These are phyloP conservation scores for Mediolabrus comicus DNA, from an alignment of 108 stramenopile genomes.

Conservation along the genomic window DNA sequence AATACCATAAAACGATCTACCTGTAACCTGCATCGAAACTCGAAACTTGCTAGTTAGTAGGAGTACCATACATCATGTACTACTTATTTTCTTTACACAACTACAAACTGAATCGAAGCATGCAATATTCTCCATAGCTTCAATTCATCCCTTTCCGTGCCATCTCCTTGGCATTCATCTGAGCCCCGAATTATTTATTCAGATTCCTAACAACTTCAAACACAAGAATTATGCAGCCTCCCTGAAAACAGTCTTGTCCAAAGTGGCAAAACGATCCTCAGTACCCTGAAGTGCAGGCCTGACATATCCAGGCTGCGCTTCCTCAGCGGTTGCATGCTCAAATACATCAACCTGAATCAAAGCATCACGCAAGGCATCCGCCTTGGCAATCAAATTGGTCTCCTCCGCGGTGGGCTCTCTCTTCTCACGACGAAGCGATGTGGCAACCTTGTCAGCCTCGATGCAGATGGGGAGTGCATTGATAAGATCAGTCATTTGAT, in stretches of 20 bases:
- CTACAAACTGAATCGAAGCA: not conserved
- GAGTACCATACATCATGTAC: no score
- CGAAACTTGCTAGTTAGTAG: no score
- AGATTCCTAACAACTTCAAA: not conserved
- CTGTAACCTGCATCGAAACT: no score
- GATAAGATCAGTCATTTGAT: conserved; percentile 86
- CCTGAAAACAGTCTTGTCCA: conserved; percentile 79
- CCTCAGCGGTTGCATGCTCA: conserved; percentile 72
- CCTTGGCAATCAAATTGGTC: conserved; percentile 88
- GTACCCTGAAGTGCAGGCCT: conserved; percentile 85
- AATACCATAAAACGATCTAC: no score
- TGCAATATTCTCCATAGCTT: not conserved
- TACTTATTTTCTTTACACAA: not conserved
- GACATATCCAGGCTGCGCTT: conserved; percentile 73
- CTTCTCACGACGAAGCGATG: conserved; percentile 87
- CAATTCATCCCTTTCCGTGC: not conserved
- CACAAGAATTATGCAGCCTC: conserved; percentile 30
- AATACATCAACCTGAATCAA: conserved; percentile 96
- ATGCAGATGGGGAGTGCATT: conserved; percentile 89
- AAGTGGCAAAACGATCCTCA: conserved; percentile 69
- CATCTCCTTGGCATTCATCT: not conserved
- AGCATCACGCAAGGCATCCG: conserved; percentile 92
- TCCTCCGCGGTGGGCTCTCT: conserved; percentile 90
- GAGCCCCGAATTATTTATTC: not conserved
- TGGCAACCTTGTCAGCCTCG: conserved; percentile 91